phyloP scores from a whole-genome alignment of 352 stramenopile genomes.

The Blastocystis hominis region DNA sequence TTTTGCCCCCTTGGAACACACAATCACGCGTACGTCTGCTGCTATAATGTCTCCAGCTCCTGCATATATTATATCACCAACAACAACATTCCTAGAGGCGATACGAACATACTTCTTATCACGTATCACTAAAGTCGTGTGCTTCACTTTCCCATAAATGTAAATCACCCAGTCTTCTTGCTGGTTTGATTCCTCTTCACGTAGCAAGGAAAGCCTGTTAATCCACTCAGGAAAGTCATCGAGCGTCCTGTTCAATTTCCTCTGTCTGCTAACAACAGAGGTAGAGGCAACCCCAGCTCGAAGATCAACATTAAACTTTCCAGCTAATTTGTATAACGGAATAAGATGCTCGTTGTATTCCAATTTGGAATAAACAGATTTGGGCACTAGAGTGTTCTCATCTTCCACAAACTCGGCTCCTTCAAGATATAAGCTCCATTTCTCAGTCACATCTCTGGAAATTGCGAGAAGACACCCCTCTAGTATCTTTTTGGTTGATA shows the following conservation, averaged over 20 bases:
- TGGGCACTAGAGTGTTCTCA: background rate
- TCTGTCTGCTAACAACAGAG: background rate
- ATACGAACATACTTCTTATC: constrained; percentile 43
- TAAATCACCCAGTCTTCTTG: constrained; percentile 8
- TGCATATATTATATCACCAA: constrained; percentile 32
- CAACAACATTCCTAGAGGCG: background rate
- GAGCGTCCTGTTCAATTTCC: background rate
- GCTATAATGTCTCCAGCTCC: constrained; percentile 9
- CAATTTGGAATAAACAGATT: background rate
- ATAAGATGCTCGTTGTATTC: constrained; percentile 36
- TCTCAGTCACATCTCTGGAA: constrained; percentile 21
- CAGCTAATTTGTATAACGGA: constrained; percentile 34
- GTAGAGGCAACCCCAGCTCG: background rate
- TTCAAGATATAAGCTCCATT: constrained; percentile 34
- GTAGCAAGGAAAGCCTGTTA: background rate
- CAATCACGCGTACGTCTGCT: constrained; percentile 21
- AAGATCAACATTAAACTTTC: constrained; percentile 11
- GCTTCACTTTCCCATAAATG: background rate
- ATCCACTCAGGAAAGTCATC: constrained; percentile 23
- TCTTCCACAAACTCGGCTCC: background rate
- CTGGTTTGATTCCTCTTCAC: background rate
- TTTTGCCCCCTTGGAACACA: background rate
- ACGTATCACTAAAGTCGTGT: constrained; percentile 18
- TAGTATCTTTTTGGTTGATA: constrained; percentile 48
- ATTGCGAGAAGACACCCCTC: constrained; percentile 36